Evolutionary conservation across 1,284 basidiomycete genomes (phyloP), one percentile per base, ranked within the genome.

Genomic region (Cryptococcus maquisensis): DNA sequence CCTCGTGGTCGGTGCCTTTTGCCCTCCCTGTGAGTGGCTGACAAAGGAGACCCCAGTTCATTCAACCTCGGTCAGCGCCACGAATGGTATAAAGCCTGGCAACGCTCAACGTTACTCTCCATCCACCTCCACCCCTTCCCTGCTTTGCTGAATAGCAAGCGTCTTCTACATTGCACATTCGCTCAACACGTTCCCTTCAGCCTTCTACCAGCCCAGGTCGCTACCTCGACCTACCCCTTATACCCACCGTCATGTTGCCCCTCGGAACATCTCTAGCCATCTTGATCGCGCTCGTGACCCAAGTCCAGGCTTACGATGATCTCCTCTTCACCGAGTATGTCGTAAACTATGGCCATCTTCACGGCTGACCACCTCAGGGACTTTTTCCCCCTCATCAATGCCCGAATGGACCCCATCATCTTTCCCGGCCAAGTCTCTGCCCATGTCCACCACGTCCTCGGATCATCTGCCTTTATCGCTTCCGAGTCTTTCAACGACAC

Each of bases 341-440:
- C 20, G 12, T 20, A 2, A 37, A 10, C 28, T 8, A 10, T 32
- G 28, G 28, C 10, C 28, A n/a, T n/a, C n/a, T n/a, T 20, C 32
- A 35, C 37, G 12, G 45, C 45, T 51, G 26, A 32, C 54, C 36
- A 20, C 50, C 55, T 21, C 44, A 38, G 24, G 24, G 41, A 44
- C 40, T 59, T 56, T 55, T 58, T 61, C 57, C 54, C 90, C 90
- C 87, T 98, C 92, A 82, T 93, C 94, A 79, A 96, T 91, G 57
- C 62, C 15, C 61, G 70, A 18, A 23, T 77, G 38, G 77, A 79
- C 58, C 72, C 77, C 5, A 75, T 79, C 52, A 63, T 77, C 51
- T 47, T 54, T 7, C 69, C 74, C 15, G 72, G 71, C 20, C 54
- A 41, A 12, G 57, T 72, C 8, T 72, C 68, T 2, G 51, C 60